Evolutionary conservation across 495 filamentous ascomycete species (phyloP).

Genomic region (Rusavskia elegans): DNA sequence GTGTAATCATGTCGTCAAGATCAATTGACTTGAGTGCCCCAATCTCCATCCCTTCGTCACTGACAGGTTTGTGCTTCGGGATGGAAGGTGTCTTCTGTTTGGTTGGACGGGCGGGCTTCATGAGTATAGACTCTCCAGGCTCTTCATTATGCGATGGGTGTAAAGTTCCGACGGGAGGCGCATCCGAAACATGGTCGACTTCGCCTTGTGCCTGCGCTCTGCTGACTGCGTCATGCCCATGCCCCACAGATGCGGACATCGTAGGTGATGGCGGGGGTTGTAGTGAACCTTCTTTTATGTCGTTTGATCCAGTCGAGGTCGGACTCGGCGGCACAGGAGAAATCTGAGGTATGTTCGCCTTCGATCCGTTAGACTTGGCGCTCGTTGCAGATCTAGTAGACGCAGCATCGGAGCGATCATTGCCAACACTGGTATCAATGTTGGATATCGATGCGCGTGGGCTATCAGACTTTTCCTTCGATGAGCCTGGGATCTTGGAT

Average conservation of each 20-base stretch:
- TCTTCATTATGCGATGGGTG: constrained; percentile 31
- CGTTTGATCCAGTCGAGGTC: background rate
- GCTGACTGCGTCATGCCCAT: constrained; percentile 60
- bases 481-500: constrained; percentile 51
- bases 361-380: constrained; percentile 29
- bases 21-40: constrained; percentile 78
- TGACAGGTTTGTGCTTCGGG: constrained; percentile 5
- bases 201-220: constrained; percentile 75
- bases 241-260: constrained; percentile 59
- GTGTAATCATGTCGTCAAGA: constrained; percentile 92
- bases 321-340: background rate
- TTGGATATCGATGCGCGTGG: constrained; percentile 59
- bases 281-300: constrained; percentile 7
- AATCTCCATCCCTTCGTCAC: constrained; percentile 37
- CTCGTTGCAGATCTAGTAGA: constrained; percentile 55
- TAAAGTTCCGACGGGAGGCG: constrained; percentile 50
- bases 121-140: constrained; percentile 63
- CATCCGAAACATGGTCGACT: constrained; percentile 92
- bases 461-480: constrained; percentile 50
- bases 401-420: constrained; percentile 58
- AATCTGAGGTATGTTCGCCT: constrained; percentile 6
- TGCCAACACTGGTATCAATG: constrained; percentile 30
- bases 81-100: constrained; percentile 25
- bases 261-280: constrained; percentile 68
- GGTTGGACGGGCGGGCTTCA: constrained; percentile 52